Conservation (phyloP, 1,139 yeast species). For the Saccharomyces hybrid region DNA sequence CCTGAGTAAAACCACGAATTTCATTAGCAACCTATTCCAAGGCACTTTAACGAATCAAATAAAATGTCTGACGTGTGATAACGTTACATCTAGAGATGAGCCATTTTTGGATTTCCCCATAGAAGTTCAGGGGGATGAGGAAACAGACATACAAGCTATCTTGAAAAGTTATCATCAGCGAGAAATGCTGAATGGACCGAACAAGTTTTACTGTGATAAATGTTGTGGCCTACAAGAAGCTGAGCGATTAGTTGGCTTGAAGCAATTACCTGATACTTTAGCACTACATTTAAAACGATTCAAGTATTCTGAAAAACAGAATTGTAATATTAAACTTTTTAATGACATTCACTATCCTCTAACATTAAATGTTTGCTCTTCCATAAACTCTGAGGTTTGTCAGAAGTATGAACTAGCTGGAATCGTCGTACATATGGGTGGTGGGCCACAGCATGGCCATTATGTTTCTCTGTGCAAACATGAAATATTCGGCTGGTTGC, state of each 20-base stretch:
- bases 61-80: constrained; percentile 84
- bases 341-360: constrained; percentile 79
- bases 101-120: constrained; percentile 79
- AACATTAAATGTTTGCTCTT: constrained; percentile 65
- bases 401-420: constrained; percentile 75
- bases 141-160: constrained; percentile 66
- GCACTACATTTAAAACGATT: constrained; percentile 85
- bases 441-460: constrained; percentile 97
- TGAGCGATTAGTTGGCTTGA: constrained; percentile 77
- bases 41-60: constrained; percentile 85
- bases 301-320: constrained; percentile 79
- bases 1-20: constrained; percentile 31
- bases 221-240: constrained; percentile 95
- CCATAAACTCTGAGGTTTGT: constrained; percentile 43
- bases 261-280: constrained; percentile 67
- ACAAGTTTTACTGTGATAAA: constrained; percentile 86
- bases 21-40: constrained; percentile 72
- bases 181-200: constrained; percentile 78
- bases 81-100: constrained; percentile 75
- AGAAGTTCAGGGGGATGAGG: constrained; percentile 59
- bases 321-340: constrained; percentile 76
- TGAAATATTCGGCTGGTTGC: constrained; percentile 73
- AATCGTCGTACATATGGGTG: constrained; percentile 90
- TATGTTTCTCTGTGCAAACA: constrained; percentile 84
- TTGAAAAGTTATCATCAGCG: constrained; percentile 73